Base-by-base conservation (phyloP, 768 basidiomycete genomes). In the Fistulinella prunicolor region DNA sequence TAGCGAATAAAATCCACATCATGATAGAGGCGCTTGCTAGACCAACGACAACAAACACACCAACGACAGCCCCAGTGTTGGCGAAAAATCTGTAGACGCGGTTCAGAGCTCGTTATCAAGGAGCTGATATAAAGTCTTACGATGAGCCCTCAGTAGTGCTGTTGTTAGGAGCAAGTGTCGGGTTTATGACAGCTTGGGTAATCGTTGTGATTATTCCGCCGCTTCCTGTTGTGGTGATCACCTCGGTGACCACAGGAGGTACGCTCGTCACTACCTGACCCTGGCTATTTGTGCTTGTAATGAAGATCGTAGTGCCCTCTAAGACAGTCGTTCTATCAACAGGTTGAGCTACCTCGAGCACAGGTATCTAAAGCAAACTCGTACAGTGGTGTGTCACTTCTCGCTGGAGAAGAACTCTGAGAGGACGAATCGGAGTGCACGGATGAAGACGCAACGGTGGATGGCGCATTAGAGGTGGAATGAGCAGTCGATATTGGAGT, bases 31-130 rank as follows among this genome's bases (percentile, higher is more conserved):
- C 83, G 23, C 71, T 82, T 4, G 89, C 85, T 17, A 98, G 75
- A 23, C 93, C 94, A 16, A 94, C 89, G 14, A 93, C 82, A 32
- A 91, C 81, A 59, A 96, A 98, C 8, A 93, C 89, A 38, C 89
- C 95, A 1, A 86, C 86, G 3, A 97, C 93, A 10, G 93, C 94
- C 17, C 92, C 92, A 20, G 85, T 88, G 62, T 95, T 89, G 42
- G 66, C 66, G 68, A 95, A 94, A 72, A 96, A 98, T 47, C 88
- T 90, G 49, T 16, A 37, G 6, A 26, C 24, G n/a, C 53, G 35
- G 16, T 42, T 56, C 41, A 58, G 53, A 28, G 42, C 28, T 34
- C 17, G 13, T 21, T 14, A 38, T 16, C 4, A 29, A 41, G 28
- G 38, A 38, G 34, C 35, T 34, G 24, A 58, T 16, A 20, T 6